Evolutionary conservation across 352 stramenopile genomes (phyloP).

Genomic region (Globisporangium radiosum): DNA sequence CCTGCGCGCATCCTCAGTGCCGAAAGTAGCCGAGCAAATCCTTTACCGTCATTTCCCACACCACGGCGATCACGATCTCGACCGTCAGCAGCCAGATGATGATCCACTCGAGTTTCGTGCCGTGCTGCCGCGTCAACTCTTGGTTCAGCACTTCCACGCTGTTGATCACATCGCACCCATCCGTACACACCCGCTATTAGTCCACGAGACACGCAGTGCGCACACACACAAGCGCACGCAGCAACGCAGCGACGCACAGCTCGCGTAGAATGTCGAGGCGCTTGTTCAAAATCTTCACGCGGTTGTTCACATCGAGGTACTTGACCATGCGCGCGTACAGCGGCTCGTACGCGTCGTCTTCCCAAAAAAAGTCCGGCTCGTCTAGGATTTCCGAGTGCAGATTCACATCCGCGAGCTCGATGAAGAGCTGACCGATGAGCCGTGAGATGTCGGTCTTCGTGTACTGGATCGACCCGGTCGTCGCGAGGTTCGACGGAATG

Average conservation of each 20-base stretch:
- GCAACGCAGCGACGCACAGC: constrained; percentile 39
- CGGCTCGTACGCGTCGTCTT: constrained; percentile 88
- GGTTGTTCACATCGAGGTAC: constrained; percentile 89
- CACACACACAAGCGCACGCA: background rate
- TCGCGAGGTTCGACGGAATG: constrained; percentile 84
- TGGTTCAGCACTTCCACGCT: constrained; percentile 89
- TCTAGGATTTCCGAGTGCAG: constrained; percentile 92
- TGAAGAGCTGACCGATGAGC: constrained; percentile 88
- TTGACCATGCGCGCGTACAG: constrained; percentile 87
- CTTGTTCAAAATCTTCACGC: constrained; percentile 91
- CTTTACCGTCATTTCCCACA: constrained; percentile 80
- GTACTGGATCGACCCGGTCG: constrained; percentile 83
- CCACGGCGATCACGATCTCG: constrained; percentile 81
- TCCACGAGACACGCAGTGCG: background rate
- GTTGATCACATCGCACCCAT: constrained; percentile 11
- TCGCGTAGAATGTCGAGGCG: constrained; percentile 90
- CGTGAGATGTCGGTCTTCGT: constrained; percentile 88
- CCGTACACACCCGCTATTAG: constrained; percentile 79
- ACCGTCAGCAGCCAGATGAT: constrained; percentile 91
- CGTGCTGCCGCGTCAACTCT: constrained; percentile 82
- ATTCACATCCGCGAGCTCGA: constrained; percentile 87
- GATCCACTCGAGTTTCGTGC: constrained; percentile 91
- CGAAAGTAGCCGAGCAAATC: constrained; percentile 72
- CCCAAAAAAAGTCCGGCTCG: constrained; percentile 91
- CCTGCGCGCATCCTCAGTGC: background rate